Percentiles rank a stretch among this genome's conserved stretches.
Evolutionary conservation across 192 early-diverging fungal genomes (phyloP).

Genomic region (Entomortierella lignicola): DNA sequence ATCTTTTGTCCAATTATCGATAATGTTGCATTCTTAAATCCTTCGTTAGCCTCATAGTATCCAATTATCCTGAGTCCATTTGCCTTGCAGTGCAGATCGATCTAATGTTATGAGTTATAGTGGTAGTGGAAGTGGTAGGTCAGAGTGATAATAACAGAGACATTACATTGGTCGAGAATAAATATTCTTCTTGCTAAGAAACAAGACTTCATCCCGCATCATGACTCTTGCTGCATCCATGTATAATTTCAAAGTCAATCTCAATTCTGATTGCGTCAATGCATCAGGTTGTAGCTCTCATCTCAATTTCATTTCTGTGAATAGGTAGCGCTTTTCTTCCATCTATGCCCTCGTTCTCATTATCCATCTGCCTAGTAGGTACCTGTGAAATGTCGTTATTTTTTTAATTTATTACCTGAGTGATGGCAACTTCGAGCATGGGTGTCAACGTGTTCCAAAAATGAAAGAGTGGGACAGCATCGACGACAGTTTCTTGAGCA

Average conservation of each 20-base stretch:
- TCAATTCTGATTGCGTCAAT: no score
- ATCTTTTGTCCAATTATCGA: slow-evolving; percentile 62
- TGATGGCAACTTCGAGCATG: slow-evolving; percentile 86
- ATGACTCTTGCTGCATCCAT: no score
- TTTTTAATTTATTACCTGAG: slow-evolving; percentile 81
- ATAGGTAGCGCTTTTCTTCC: not conserved
- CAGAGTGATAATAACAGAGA: not conserved
- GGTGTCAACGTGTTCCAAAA: slow-evolving; percentile 82
- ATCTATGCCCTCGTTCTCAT: not conserved
- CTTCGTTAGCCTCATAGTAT: slow-evolving; percentile 71
- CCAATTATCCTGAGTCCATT: slow-evolving; percentile 67
- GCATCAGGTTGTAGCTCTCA: no score
- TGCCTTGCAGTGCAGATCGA: slow-evolving; percentile 65
- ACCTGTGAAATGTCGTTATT: not conserved
- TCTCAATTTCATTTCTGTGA: no score
- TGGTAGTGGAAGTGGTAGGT: not conserved
- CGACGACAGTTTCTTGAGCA: slow-evolving; percentile 48
- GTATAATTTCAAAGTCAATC: no score
- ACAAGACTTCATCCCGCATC: not conserved
- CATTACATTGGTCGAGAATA: not conserved
- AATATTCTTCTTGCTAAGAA: not conserved
- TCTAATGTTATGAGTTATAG: slow-evolving; percentile 53
- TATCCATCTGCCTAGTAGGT: no score
- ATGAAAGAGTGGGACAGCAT: slow-evolving; percentile 89
- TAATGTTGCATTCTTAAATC: slow-evolving; percentile 55